Percentiles rank a stretch among this genome's conserved stretches.
Conservation (phyloP, 177 flowering plant species). For the Vitis hybrid region DNA sequence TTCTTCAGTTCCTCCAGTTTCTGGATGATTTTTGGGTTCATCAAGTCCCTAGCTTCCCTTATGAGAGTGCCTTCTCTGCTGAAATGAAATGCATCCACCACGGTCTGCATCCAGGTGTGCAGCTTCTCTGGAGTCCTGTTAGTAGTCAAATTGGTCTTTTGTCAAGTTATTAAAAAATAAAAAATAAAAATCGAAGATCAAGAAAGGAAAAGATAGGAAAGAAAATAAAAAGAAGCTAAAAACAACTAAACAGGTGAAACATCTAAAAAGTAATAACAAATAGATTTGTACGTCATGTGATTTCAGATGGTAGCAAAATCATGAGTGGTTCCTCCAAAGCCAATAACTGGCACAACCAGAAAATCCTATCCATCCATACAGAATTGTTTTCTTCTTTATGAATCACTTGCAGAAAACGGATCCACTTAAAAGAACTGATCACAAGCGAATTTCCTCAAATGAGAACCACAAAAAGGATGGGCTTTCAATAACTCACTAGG, state of each 20-base stretch:
- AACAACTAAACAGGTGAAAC: no score
- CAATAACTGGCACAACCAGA: no score
- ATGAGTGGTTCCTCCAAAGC: no score
- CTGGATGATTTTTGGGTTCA: slow-evolving; percentile 58
- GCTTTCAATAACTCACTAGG: neutral
- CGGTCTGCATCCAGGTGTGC: slow-evolving; percentile 47
- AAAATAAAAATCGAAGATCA: no score
- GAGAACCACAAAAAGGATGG: neutral
- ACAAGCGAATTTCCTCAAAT: neutral
- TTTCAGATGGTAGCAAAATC: no score
- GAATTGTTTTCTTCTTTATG: no score
- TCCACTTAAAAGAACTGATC: neutral
- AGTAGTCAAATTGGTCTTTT: neutral
- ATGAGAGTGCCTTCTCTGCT: slow-evolving; percentile 64
- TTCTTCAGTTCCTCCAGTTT: slow-evolving; percentile 55
- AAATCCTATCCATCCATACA: no score
- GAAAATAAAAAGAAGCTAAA: no score
- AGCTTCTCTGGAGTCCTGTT: slow-evolving; percentile 74
- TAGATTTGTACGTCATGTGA: no score
- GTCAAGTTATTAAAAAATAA: no score
- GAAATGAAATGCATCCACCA: slow-evolving; percentile 64
- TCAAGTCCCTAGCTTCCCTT: slow-evolving; percentile 64
- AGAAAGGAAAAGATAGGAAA: no score
- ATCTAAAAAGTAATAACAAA: no score
- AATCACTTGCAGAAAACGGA: neutral